A percentile compares a stretch with the other conserved stretches of the same genome.
Evolutionary conservation across 768 basidiomycete genomes (phyloP).

Genomic region (Pisolithus microcarpus): DNA sequence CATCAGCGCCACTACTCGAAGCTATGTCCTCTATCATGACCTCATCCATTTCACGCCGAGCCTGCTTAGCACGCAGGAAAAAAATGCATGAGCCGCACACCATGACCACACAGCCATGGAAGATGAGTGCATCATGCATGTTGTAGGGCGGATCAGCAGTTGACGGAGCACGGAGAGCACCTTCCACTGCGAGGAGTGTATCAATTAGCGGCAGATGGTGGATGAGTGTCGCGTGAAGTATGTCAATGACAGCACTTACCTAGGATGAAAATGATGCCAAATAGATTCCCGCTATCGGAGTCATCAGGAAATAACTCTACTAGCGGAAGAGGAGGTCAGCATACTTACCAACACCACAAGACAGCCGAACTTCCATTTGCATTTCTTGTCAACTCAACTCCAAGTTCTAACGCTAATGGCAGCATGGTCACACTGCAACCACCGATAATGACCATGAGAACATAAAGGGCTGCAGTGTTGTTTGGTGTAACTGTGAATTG

Average conservation of each 20-base stretch:
- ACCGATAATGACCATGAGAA: conserved; percentile 64
- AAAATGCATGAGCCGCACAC: conserved; percentile 36
- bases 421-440: conserved; percentile 59
- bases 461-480: conserved; percentile 54
- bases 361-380: conserved; percentile 71
- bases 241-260: conserved; percentile 33
- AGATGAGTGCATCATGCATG: conserved; percentile 62
- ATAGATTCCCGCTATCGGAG: conserved; percentile 51
- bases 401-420: conserved; percentile 71
- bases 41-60: conserved; percentile 56
- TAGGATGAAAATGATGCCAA: conserved; percentile 55
- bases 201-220: no score
- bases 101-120: conserved; percentile 51
- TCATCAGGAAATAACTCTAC: background rate
- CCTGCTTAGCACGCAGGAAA: conserved; percentile 54
- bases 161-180: conserved; percentile 57
- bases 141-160: conserved; percentile 64
- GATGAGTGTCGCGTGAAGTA: background rate
- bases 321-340: background rate
- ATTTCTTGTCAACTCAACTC: conserved; percentile 73
- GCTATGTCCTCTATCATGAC: conserved; percentile 28
- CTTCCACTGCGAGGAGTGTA: conserved; percentile 38
- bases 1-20: background rate
- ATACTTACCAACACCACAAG: conserved; percentile 64
- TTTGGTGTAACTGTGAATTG: conserved; percentile 48